Evolutionary conservation across 2,329 filamentous ascomycete species (phyloP), one percentile per base, ranked within the genome.

Genomic region (Beauveria rudraprayagi): DNA sequence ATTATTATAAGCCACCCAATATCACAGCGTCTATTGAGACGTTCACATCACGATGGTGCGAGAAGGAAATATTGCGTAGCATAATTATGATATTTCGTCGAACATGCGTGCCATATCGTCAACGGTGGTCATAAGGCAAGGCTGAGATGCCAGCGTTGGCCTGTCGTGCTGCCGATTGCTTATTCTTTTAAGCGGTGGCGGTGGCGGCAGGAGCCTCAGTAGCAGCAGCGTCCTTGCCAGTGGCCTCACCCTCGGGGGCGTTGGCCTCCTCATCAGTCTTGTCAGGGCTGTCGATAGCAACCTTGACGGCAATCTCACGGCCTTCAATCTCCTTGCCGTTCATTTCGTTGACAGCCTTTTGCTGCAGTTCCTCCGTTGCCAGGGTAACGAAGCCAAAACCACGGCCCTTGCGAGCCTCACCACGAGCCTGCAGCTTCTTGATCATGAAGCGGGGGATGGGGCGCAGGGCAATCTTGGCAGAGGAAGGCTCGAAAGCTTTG

Each of bases 361-460:
- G 87, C 84, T 99, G 94, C 72, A 93, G 79, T 78, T 96, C 92
- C 83, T 99, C 93, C 19, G 91, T 95, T 66, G 89, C 89, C 65
- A 99, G 88, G 64, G 92, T 97, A 66, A 99, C 94, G 76, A 99
- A 99, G 68, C 94, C 94, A 76, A 99, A 99, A 67, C 94, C 94
- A 82, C 94, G 94, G 64, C 94, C 94, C 88, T 99, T 99, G 82
- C 94, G 94, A 71, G 93, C 88, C 82, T 99, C 94, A 73, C 92
- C 92, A 75, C 94, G 93, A 71, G 93, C 92, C 81, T 96, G 92
- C 65, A 99, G 91, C 86, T 99, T 99, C 89, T 97, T 97, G 80
- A 99, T 94, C 94, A 99, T 99, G 83, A 97, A 99, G 71, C 93
- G 92, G 69, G 94, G 94, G 69, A 99, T 99, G 57, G 94, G 94